Conservation (phyloP, 106 monocot genomes). For the Platanthera guangdongensis region DNA sequence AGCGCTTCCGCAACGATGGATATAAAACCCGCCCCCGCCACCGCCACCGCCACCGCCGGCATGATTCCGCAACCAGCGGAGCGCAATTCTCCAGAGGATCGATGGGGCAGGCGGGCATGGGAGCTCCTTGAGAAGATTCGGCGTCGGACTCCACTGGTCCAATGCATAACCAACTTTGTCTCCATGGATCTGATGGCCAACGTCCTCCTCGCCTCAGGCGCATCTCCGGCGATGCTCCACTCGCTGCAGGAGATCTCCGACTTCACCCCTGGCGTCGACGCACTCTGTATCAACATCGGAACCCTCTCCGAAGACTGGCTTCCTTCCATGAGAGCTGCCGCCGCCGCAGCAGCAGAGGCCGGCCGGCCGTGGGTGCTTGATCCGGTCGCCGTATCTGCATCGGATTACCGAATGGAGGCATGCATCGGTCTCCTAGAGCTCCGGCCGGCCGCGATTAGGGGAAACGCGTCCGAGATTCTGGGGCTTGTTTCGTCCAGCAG, state of each 20-base stretch:
- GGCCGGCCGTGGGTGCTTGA: conserved; percentile 83
- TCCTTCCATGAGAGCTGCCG: conserved; percentile 67
- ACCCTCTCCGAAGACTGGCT: conserved; percentile 69
- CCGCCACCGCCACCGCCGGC: neutral
- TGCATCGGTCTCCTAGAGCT: conserved; percentile 36
- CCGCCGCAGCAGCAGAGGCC: conserved; percentile 22
- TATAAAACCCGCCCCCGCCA: neutral
- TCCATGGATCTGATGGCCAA: conserved; percentile 93
- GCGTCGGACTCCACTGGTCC: conserved; percentile 49
- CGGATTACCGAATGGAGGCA: conserved; percentile 62
- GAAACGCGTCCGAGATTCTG: conserved; percentile 83
- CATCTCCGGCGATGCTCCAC: conserved; percentile 94
- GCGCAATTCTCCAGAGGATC: neutral
- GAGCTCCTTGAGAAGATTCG: conserved; percentile 43
- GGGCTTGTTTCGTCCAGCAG: conserved; percentile 38
- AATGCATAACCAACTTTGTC: conserved; percentile 91
- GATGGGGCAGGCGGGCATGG: conserved; percentile 51
- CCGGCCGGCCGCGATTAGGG: conserved; percentile 55
- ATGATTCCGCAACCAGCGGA: neutral
- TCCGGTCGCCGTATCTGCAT: conserved; percentile 78
- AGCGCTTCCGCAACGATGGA: neutral
- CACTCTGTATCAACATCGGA: conserved; percentile 71
- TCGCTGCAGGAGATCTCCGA: conserved; percentile 55
- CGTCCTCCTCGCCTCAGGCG: conserved; percentile 73
- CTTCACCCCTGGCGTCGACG: conserved; percentile 66